Percentiles rank a stretch among this genome's conserved stretches.
Evolutionary conservation across 2,329 filamentous ascomycete genomes (phyloP).

Genomic region (Arthrobotrys entomopaga): DNA sequence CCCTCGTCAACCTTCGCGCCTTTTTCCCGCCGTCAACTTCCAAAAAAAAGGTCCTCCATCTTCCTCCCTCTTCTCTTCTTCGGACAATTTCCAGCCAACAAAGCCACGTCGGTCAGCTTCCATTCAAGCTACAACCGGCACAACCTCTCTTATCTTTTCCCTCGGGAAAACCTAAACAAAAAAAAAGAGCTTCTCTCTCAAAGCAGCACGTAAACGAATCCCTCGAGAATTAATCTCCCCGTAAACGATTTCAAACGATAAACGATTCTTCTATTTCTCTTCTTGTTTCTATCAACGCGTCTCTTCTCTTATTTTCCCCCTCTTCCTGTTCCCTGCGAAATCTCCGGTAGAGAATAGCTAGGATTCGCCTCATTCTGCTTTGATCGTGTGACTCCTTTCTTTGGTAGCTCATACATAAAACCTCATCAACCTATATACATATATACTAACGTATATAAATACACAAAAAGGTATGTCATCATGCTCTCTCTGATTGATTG

Average conservation of each 20-base stretch:
- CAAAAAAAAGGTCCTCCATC: slow-evolving; percentile 39
- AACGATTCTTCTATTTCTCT: slow-evolving; percentile 11
- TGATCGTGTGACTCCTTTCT: slow-evolving; percentile 50
- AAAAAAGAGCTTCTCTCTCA: background rate
- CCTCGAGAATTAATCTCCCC: background rate
- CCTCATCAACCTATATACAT: slow-evolving; percentile 23
- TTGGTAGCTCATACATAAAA: slow-evolving; percentile 20
- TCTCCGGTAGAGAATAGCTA: slow-evolving; percentile 52
- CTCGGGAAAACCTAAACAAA: too few relatives aligned
- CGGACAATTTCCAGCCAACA: slow-evolving; percentile 11
- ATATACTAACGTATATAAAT: background rate
- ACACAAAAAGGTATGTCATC: background rate
- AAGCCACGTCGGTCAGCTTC: slow-evolving; percentile 13
- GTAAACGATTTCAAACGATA: background rate
- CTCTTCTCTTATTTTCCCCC: too few relatives aligned
- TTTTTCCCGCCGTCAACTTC: slow-evolving; percentile 33
- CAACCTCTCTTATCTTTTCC: background rate
- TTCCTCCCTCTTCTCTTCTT: slow-evolving; percentile 17
- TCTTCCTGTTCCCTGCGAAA: slow-evolving; percentile 19
- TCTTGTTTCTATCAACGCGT: slow-evolving; percentile 1
- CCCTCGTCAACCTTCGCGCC: slow-evolving; percentile 18
- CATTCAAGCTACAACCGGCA: slow-evolving; percentile 9
- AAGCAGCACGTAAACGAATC: background rate
- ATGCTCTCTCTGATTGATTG: background rate
- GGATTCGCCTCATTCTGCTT: slow-evolving; percentile 15